Conservation (phyloP, 345 rosid genomes). For the Aquilaria malaccensis region DNA sequence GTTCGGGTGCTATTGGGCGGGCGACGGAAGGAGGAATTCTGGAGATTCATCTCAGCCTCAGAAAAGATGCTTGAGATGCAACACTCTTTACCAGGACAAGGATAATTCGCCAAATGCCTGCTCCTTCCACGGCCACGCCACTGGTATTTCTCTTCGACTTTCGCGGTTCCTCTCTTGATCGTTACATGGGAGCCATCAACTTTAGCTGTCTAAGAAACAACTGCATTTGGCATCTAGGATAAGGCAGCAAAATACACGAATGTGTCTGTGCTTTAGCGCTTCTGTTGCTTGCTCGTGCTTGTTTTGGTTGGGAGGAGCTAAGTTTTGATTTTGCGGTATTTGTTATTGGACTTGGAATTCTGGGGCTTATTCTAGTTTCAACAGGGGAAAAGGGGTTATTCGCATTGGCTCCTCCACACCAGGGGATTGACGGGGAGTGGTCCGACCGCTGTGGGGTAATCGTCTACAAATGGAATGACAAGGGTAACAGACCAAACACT, state of each 20-base stretch:
- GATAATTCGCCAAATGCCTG: slow-evolving; percentile 48
- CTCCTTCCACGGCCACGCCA: slow-evolving; percentile 56
- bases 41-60: slow-evolving; percentile 6
- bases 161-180: neutral
- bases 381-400: slow-evolving; percentile 51
- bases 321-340: neutral
- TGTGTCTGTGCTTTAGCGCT: neutral
- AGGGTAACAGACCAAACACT: slow-evolving; percentile 37
- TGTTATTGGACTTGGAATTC: too few species aligned
- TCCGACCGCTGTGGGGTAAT: slow-evolving; percentile 47
- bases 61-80: slow-evolving; percentile 53
- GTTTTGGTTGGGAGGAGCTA: slow-evolving; percentile 13
- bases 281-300: neutral
- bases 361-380: neutral
- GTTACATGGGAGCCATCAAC: neutral
- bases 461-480: slow-evolving; percentile 54
- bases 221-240: neutral
- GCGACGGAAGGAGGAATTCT: too few species aligned
- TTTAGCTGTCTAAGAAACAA: too few species aligned
- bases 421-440: slow-evolving; percentile 65
- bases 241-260: too few species aligned
- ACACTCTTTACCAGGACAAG: slow-evolving; percentile 29
- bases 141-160: slow-evolving; percentile 22
- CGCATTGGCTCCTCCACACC: slow-evolving; percentile 56
- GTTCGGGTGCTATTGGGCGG: too few species aligned